Evolutionary conservation across 2,329 filamentous ascomycete genomes (phyloP), one percentile per base, ranked within the genome.

Genomic region (Rhynchosporium graminicola): DNA sequence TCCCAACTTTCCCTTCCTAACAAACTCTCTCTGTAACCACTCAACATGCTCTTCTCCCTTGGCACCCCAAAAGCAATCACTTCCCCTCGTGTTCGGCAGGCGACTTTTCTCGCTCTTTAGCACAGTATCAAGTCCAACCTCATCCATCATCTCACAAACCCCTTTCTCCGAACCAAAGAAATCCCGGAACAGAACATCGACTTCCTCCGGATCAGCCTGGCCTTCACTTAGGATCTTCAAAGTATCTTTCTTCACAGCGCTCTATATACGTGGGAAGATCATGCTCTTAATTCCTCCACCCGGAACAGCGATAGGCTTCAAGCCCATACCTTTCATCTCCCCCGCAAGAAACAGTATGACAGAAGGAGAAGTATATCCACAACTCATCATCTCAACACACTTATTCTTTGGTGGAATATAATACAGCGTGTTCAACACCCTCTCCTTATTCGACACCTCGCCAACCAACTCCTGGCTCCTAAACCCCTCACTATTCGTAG

Each of bases 401-500:
- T 55, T 28, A 40, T 64, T 63, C 26, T 38, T 42, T 2, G 67
- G 52, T 4, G 26, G 73, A 71, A 68, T 69, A 75, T 77, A 80
- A 31, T 75, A 78, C 63, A 80, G 77, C 4, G 76, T 74, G 59
- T 79, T 81, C 33, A 80, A 63, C 26, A 80, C 68, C 2, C 79
- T 69, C 0, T 71, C 66, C 8, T 70, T 68, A 20, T 77, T 69
- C 31, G 68, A 72, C 10, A 80, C 60, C 0, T 72, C 74, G 0
- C 75, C 67, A 0, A 79, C 58, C 20, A 81, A 77, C 55, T 80
- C 78, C 0, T 71, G 69, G 13, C 77, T 78, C 2, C 74, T 72
- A 60, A 79, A 79, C 46, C 77, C 79, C 63, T 78, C 80, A 0
- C 79, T 80, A 58, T 81, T 80, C 0, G 79, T 79, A 0, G 79